phyloP scores from a whole-genome alignment of 768 basidiomycete genomes.

The Termitomyces sp. region DNA sequence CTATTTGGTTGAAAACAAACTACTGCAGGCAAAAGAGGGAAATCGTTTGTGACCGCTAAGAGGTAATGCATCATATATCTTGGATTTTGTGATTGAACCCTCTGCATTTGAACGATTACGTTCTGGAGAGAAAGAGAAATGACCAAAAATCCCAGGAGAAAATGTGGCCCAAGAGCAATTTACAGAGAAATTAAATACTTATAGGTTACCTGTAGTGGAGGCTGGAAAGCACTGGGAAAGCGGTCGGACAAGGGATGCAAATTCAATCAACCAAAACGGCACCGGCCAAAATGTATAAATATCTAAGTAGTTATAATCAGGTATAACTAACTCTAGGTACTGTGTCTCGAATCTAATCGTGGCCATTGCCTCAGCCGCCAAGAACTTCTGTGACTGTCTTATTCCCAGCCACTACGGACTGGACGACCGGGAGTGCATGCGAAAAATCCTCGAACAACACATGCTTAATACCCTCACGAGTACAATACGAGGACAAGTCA shows the following conservation, averaged over 20 bases:
- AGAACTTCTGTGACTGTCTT: constrained; percentile 51
- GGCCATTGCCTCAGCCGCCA: not conserved
- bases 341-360: not conserved
- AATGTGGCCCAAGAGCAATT: no score
- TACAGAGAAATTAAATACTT: no score
- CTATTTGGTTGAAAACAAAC: no score
- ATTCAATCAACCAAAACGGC: no score
- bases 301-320: not conserved
- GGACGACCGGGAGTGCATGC: constrained; percentile 52
- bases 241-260: not conserved
- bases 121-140: no score
- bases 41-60: no score
- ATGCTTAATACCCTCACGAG: constrained; percentile 70
- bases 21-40: no score
- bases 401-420: constrained; percentile 66
- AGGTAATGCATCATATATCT: no score
- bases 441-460: constrained; percentile 72
- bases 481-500: constrained; percentile 83
- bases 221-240: not conserved
- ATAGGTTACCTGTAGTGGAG: no score
- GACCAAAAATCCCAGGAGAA: no score
- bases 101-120: no score
- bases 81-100: no score
- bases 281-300: not conserved
- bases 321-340: not conserved